Evolutionary conservation across 2,329 filamentous ascomycete genomes (phyloP), one percentile per base, ranked within the genome.

Genomic region (Claviceps sorghi): DNA sequence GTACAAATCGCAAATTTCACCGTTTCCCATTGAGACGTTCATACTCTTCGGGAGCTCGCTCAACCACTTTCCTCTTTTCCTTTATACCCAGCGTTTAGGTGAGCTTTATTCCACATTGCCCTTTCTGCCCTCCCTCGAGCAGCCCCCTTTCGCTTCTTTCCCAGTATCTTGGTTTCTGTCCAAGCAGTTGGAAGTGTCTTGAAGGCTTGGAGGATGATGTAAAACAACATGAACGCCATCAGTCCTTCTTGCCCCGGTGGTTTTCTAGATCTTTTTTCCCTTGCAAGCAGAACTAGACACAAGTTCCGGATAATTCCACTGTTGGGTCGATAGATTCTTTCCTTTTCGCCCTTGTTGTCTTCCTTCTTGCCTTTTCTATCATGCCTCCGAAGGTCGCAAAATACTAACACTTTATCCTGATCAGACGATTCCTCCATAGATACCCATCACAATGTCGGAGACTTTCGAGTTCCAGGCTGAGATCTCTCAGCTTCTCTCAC

Each of bases 381-480:
- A 7, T 40, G 3, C 0, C 40, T 21, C n/a, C 10, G 21, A 2
- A 22, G 21, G 11, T 47, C 45, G 15, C 30, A 21, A 15, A 15
- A 13, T 17, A 47, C 47, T 49, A 49, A 50, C 30, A 2, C 5
- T 21, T 22, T 41, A 42, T n/a, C 34, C 22, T 34, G 10, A 21
- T 11, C 19, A 55, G 54, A 62, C 60, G 58, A 59, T 54, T 53
- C 34, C 50, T 9, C 50, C 41, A 49, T 65, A 65, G 64, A 69
- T 69, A 70, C 62, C 69, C 72, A 67, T 68, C 74, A 86, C 71
- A 71, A 95, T 95, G 88, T 75, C 88, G 73, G 90, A 97, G 80
- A 96, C 90, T 64, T 98, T 98, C 78, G 91, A 97, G 86, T 98
- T 97, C 80, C 93, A 98, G 86, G 93, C 93, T 86, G 93, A 98